Base-by-base conservation (phyloP, 331 rosid genomes). In the Phaseolus coccineus region DNA sequence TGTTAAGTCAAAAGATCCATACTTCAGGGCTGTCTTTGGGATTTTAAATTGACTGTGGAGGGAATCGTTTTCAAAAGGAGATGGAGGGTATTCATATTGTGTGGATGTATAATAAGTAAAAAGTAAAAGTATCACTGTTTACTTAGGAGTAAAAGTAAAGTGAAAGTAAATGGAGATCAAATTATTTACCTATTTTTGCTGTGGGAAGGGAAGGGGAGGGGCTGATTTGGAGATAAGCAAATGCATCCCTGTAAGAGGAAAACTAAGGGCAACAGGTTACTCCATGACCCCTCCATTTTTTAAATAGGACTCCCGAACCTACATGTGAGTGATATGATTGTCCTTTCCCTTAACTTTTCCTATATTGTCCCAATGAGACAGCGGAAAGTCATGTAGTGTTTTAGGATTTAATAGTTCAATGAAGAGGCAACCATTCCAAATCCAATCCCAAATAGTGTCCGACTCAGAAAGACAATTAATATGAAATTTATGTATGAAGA, bases 391-490 rank as follows among this genome's bases (percentile, higher is more conserved):
- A 8, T 27, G 5, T 27, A 13, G 40, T 40, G 61, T 57, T 61
- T n/a, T 61, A 16, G 51, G 31, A 69, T 59, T 63, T 25, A 42
- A 63, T 14, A 10, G 56, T 82, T 77, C 80, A 77, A 16, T 44
- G 79, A 71, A 76, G 37, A 65, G 59, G 67, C 58, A 83, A 24
- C n/a, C 25, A 77, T 82, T 72, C 79, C 56, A 42, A 65, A 30
- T 33, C 73, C 50, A 65, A 11, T 33, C 27, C 58, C 3, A 30
- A 71, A 30, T 64, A 51, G 13, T 33, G 24, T 46, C 25, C 19
- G 39, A 55, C 76, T 31, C n/a, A 27, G 15, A 44, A 68, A n/a
- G 55, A 11, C 19, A n/a, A 42, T 19, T 16, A 28, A 28, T 33
- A 46, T 42, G 63, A 55, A 44, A 55, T 53, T 42, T 16, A 57